These are phyloP conservation scores for Tuber microsphaerosporum DNA, from an alignment of 495 filamentous ascomycete genomes.

Conservation along the genomic window DNA sequence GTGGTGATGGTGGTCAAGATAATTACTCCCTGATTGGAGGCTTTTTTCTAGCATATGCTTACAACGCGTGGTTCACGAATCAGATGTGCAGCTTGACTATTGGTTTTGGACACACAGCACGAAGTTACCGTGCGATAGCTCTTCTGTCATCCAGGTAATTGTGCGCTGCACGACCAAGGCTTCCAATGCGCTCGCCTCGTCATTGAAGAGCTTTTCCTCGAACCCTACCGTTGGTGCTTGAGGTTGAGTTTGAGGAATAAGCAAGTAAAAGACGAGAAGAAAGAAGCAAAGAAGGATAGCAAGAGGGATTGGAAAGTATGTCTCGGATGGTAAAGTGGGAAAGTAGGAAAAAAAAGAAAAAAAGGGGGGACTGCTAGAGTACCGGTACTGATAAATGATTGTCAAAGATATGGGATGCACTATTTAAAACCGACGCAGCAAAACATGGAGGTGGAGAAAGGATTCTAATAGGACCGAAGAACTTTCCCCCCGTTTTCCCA, in stretches of 20 bases:
- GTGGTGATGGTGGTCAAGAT: neutral
- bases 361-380: neutral
- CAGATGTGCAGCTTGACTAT: neutral
- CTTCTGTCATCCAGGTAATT: neutral
- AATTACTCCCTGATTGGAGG: neutral
- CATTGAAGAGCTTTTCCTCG: neutral
- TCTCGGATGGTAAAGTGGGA: neutral
- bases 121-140: neutral
- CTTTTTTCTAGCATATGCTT: neutral
- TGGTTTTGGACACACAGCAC: too few relatives aligned
- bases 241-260: neutral
- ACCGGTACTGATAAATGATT: neutral
- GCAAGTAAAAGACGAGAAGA: neutral
- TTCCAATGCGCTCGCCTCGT: neutral
- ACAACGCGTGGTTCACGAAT: neutral
- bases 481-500: neutral
- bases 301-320: neutral
- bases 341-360: neutral
- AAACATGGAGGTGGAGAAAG: neutral
- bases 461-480: neutral
- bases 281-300: neutral
- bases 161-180: neutral
- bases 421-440: neutral
- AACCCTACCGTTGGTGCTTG: neutral
- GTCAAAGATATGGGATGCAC: neutral